Conservation (phyloP, 805 yeast genomes). For the Pachysolen tannophilus region DNA sequence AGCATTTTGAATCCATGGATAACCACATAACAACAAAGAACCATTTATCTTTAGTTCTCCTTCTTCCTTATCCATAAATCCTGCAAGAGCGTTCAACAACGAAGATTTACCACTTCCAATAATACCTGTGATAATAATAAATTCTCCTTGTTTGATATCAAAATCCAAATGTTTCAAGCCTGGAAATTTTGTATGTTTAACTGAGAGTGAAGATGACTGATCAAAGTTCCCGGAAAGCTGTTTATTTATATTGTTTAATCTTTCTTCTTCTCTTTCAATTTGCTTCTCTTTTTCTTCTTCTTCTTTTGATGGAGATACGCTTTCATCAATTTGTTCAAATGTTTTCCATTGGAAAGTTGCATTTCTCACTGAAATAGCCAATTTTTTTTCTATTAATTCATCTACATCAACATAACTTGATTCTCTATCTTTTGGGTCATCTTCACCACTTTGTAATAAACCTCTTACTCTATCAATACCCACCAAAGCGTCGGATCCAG, state of each 20-base stretch:
- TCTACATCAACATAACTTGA: conserved; percentile 12
- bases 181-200: conserved; percentile 22
- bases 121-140: conserved; percentile 69
- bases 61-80: conserved; percentile 42
- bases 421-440: conserved; percentile 26
- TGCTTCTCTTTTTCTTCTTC: conserved; percentile 13
- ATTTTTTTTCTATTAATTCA: conserved; percentile 13
- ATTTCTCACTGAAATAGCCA: conserved; percentile 40
- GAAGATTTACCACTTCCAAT: conserved; percentile 76
- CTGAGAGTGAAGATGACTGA: no score
- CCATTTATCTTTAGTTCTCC: conserved; percentile 49
- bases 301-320: conserved; percentile 10
- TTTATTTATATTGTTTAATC: background rate
- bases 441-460: conserved; percentile 39
- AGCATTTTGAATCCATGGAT: conserved; percentile 45
- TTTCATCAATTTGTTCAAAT: conserved; percentile 24
- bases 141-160: conserved; percentile 52
- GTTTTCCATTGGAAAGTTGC: conserved; percentile 67
- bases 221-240: no score
- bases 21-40: conserved; percentile 40
- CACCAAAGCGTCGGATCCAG: conserved; percentile 59
- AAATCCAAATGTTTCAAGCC: conserved; percentile 47
- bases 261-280: background rate
- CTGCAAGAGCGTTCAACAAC: conserved; percentile 54
- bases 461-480: conserved; percentile 52